Evolutionary conservation across 306 rosid species (phyloP).

Genomic region (Vachellia pachyceras): DNA sequence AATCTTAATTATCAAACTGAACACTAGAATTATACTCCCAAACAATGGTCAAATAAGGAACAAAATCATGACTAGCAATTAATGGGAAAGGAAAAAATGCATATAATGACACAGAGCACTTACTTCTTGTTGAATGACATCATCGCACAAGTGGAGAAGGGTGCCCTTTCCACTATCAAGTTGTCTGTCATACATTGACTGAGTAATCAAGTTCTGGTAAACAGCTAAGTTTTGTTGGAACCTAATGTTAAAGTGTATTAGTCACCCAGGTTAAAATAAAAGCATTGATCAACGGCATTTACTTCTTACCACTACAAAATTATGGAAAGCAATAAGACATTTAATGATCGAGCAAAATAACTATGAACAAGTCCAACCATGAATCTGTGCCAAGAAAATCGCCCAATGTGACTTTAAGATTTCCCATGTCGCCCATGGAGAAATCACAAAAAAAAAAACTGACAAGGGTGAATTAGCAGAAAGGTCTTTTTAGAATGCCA

Average conservation of each 20-base stretch:
- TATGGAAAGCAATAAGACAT: constrained; percentile 30
- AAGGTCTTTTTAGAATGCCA: neutral
- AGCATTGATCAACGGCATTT: constrained; percentile 14
- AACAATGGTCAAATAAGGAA: constrained; percentile 1
- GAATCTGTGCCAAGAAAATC: neutral
- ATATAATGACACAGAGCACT: constrained; percentile 35
- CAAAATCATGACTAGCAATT: constrained; percentile 12
- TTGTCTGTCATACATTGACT: constrained; percentile 96
- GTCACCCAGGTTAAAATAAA: constrained; percentile 27
- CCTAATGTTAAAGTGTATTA: constrained; percentile 46
- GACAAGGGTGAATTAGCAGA: neutral
- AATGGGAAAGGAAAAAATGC: neutral
- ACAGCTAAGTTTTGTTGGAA: constrained; percentile 88
- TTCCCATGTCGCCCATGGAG: neutral
- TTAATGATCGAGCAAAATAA: constrained; percentile 18
- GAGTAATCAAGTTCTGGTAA: constrained; percentile 94
- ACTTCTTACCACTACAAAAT: constrained; percentile 12
- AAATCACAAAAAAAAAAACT: neutral
- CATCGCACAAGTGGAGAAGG: constrained; percentile 97
- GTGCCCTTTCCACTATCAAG: constrained; percentile 98
- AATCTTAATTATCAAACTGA: neutral
- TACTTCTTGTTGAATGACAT: constrained; percentile 98
- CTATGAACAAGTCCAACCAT: constrained; percentile 15
- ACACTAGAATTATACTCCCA: neutral
- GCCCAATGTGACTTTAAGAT: neutral